These are phyloP conservation scores for Malus sieversii DNA, from an alignment of 306 rosid species.

Conservation along the genomic window DNA sequence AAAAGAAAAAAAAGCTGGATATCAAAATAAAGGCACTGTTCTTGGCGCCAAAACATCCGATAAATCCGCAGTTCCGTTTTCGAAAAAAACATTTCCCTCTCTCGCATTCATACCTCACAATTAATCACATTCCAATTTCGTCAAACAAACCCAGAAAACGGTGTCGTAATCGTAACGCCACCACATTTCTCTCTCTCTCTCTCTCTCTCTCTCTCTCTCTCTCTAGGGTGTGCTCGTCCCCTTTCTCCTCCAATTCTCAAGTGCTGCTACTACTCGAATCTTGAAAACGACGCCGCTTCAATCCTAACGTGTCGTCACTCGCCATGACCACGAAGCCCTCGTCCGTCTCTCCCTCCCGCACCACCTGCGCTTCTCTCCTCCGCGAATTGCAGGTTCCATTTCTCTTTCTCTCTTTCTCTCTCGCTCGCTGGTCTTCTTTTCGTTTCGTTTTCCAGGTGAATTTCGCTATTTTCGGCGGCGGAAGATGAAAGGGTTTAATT, in stretches of 20 bases:
- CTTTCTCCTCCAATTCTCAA: neutral
- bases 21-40: neutral
- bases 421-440: neutral
- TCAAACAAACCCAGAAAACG: neutral
- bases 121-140: neutral
- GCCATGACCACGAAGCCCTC: constrained; percentile 35
- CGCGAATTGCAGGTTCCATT: constrained; percentile 64
- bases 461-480: neutral
- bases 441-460: neutral
- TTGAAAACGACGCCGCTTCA: neutral
- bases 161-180: constrained; percentile 16
- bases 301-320: neutral
- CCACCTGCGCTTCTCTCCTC: constrained; percentile 92
- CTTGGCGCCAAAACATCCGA: constrained; percentile 59
- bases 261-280: neutral
- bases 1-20: neutral
- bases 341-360: constrained; percentile 65
- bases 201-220: neutral
- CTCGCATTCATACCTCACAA: neutral
- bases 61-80: constrained; percentile 15
- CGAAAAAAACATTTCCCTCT: neutral
- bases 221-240: constrained; percentile 10
- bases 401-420: neutral
- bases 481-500: neutral
- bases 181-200: neutral